Percentiles rank a stretch among this genome's conserved stretches.
Evolutionary conservation across 2,329 filamentous ascomycete species (phyloP).

Genomic region (Stagonosporopsis cucurbitacearum): DNA sequence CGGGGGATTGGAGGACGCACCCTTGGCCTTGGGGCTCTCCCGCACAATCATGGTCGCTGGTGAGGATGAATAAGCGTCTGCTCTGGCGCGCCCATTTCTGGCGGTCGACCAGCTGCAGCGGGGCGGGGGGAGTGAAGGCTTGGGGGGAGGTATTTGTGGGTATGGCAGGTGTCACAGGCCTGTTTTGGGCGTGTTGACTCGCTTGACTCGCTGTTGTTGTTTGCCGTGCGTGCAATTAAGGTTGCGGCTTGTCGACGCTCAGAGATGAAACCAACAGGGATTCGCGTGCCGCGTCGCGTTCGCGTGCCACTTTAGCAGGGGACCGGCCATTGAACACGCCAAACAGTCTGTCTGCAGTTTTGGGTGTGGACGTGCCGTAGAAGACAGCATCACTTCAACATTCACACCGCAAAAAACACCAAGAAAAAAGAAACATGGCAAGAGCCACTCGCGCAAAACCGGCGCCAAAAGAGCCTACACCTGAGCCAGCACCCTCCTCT

Average conservation of each 20-base stretch:
- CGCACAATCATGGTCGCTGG: constrained; percentile 53
- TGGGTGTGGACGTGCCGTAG: no score
- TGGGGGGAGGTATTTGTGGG: constrained; percentile 10
- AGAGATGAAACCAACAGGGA: constrained; percentile 41
- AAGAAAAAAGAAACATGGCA: constrained; percentile 30
- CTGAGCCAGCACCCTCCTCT: constrained; percentile 31
- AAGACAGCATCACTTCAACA: not conserved
- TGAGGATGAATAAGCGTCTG: constrained; percentile 22
- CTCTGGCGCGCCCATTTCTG: constrained; percentile 39
- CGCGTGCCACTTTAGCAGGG: constrained; percentile 15
- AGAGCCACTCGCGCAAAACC: constrained; percentile 47
- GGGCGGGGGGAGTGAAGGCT: constrained; percentile 9
- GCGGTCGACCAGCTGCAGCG: constrained; percentile 19
- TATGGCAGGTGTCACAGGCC: constrained; percentile 1
- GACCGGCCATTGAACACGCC: not conserved
- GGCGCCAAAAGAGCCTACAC: constrained; percentile 23
- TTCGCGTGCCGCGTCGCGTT: constrained; percentile 18
- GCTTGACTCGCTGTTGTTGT: constrained; percentile 26
- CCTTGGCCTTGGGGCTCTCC: constrained; percentile 55
- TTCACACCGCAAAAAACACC: not conserved
- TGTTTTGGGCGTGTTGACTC: constrained; percentile 18
- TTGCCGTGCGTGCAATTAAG: constrained; percentile 32
- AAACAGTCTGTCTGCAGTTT: not conserved
- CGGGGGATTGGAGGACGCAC: constrained; percentile 29
- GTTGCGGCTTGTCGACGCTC: constrained; percentile 27